Conservation (phyloP, 768 basidiomycete species). For the Russula ochroleuca region DNA sequence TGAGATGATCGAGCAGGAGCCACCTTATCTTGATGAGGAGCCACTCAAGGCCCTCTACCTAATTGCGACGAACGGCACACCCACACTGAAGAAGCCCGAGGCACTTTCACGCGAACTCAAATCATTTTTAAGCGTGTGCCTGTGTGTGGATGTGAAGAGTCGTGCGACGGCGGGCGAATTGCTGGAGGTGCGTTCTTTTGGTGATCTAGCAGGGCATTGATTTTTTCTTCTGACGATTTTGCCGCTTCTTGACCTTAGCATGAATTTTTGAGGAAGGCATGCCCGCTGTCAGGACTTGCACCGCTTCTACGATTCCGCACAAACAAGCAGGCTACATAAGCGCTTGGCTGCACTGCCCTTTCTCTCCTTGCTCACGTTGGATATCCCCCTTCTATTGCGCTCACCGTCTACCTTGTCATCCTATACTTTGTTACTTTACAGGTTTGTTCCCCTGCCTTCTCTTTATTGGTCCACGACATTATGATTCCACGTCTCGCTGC, state of each 20-base stretch:
- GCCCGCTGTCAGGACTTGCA: conserved; percentile 75
- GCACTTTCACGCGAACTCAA: conserved; percentile 88
- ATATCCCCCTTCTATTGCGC: conserved; percentile 6
- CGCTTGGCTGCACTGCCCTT: not conserved
- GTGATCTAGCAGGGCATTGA: conserved; percentile 18
- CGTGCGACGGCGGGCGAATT: conserved; percentile 86
- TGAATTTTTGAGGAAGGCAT: conserved; percentile 90
- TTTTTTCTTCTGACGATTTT: conserved; percentile 17
- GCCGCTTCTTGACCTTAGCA: conserved; percentile 51
- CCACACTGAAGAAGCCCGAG: conserved; percentile 95
- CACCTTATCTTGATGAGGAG: conserved; percentile 93
- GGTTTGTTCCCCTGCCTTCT: conserved; percentile 1
- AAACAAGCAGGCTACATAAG: conserved; percentile 49
- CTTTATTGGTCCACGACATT: conserved; percentile 22
- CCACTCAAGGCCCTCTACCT: conserved; percentile 91
- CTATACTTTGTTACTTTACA: conserved; percentile 12
- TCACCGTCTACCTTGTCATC: not conserved
- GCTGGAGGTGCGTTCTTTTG: conserved; percentile 58
- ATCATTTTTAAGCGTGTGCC: conserved; percentile 93
- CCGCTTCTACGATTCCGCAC: conserved; percentile 73
- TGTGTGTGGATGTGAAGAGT: conserved; percentile 94
- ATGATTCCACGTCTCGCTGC: conserved; percentile 18
- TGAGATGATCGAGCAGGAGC: conserved; percentile 98
- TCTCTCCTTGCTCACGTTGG: conserved; percentile 10
- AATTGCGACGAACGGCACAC: conserved; percentile 97